These are phyloP conservation scores for Epichloe gansuensis DNA, from an alignment of 2,329 filamentous ascomycete species.

Conservation along the genomic window DNA sequence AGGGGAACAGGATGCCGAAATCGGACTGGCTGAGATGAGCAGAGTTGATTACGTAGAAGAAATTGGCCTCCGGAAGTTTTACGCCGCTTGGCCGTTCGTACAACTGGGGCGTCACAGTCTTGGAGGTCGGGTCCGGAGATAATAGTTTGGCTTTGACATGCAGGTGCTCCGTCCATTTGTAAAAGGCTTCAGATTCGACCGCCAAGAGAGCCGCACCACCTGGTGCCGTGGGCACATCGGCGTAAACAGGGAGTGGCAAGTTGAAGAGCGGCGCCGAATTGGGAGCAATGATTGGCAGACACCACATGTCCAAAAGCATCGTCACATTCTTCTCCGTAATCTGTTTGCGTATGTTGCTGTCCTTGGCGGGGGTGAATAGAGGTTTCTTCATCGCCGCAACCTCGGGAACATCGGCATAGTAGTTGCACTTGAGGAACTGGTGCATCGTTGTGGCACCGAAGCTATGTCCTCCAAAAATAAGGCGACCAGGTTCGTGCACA, in stretches of 20 bases:
- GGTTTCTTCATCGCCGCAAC: constrained; percentile 37
- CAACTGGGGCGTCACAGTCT: constrained; percentile 26
- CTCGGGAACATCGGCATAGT: constrained; percentile 43
- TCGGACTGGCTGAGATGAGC: constrained; percentile 76
- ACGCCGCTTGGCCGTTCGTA: constrained; percentile 31
- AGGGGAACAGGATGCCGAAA: constrained; percentile 72
- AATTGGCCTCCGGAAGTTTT: constrained; percentile 41
- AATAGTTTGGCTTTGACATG: constrained; percentile 54
- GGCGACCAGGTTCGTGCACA: constrained; percentile 56
- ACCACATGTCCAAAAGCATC: constrained; percentile 71
- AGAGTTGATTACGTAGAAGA: constrained; percentile 63
- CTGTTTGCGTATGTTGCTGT: constrained; percentile 47
- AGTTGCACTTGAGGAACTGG: constrained; percentile 69
- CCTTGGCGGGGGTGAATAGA: constrained; percentile 44
- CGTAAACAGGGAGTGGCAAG: constrained; percentile 62
- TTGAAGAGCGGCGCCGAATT: constrained; percentile 51
- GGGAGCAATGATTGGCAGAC: constrained; percentile 54
- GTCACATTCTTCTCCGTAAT: constrained; percentile 54
- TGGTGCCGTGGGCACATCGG: constrained; percentile 32
- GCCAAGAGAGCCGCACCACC: constrained; percentile 51
- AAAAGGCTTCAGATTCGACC: constrained; percentile 65
- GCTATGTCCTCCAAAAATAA: constrained; percentile 68
- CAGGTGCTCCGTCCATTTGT: constrained; percentile 63
- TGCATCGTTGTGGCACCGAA: constrained; percentile 65
- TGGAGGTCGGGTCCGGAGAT: constrained; percentile 38